Evolutionary conservation across 768 basidiomycete genomes (phyloP), one percentile per base, ranked within the genome.

Genomic region (Pulveroboletus sp.): DNA sequence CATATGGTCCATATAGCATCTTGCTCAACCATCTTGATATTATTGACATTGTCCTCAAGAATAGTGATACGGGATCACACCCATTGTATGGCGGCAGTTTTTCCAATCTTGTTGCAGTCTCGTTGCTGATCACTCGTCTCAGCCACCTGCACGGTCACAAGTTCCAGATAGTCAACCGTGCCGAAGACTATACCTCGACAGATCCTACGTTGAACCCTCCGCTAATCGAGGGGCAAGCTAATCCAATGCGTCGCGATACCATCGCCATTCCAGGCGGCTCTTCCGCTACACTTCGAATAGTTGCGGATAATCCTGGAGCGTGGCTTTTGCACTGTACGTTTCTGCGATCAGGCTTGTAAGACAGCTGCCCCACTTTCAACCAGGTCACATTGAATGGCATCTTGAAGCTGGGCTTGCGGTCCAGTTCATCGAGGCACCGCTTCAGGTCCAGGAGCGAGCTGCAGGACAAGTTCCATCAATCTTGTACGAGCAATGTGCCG

Each of bases 71-170:
- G 0, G 86, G 85, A 8, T 83, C 84, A 56, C 92, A 93, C 67
- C 92, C 92, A 43, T 93, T 93, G 87, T 90, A 56, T 59, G 84
- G 69, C 0, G 3, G 0, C 8, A 11, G n/a, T 18, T 54, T 45
- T 48, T 45, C 31, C 12, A 3, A 14, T 1, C n/a, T 32, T 49
- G 12, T 51, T 14, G 12, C 36, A 7, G 5, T 31, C 12, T 42
- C 28, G 21, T 31, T 48, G 42, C 31, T 40, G 32, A 57, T 51
- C 4, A 21, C 27, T n/a, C 9, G 15, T 37, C 38, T 54, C 45
- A 93, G 92, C 81, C 93, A 96, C 66, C 67, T 94, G 47, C 93
- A 95, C 68, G 93, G 93, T 0, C 90, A 95, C 73, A 84, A 85
- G 59, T 79, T 84, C 71, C 85, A 88, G 72, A 78, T 98, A 54